A percentile compares a stretch with the other conserved stretches of the same genome.
phyloP scores from a whole-genome alignment of 202 grass and related monocot species.

The Panicum virgatum region DNA sequence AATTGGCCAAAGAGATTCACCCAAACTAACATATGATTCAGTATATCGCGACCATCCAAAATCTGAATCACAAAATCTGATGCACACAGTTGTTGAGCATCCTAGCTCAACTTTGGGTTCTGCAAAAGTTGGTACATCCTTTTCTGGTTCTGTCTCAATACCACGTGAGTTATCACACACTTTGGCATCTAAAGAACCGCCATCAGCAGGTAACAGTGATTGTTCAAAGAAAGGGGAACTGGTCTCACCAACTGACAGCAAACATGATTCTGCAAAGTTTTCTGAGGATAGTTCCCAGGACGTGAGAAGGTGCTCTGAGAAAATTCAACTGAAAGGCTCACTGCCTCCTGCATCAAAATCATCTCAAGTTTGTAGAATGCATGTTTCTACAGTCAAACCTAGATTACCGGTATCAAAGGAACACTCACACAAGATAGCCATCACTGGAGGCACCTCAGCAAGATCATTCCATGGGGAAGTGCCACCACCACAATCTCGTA shows the following conservation, averaged over 20 bases:
- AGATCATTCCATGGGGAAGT: slow-evolving; percentile 48
- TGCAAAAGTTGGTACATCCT: slow-evolving; percentile 60
- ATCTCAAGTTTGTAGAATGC: slow-evolving; percentile 61
- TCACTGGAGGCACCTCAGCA: slow-evolving; percentile 36
- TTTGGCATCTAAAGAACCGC: slow-evolving; percentile 36
- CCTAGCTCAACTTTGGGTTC: slow-evolving; percentile 37
- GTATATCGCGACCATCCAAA: slow-evolving; percentile 33
- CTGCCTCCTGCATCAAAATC: slow-evolving; percentile 56
- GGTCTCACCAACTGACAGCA: slow-evolving; percentile 36
- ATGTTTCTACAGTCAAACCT: slow-evolving; percentile 53
- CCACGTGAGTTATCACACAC: slow-evolving; percentile 45
- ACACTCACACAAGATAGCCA: slow-evolving; percentile 57
- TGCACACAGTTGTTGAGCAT: slow-evolving; percentile 28
- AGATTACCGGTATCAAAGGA: slow-evolving; percentile 61
- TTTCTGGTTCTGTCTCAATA: slow-evolving; percentile 45
- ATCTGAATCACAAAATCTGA: slow-evolving; percentile 37
- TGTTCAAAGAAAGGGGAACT: slow-evolving; percentile 49
- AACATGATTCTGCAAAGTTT: slow-evolving; percentile 39
- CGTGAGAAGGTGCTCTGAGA: slow-evolving; percentile 52
- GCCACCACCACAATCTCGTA: slow-evolving; percentile 55
- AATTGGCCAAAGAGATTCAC: slow-evolving; percentile 34
- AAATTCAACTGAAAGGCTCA: slow-evolving; percentile 61
- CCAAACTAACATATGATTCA: slow-evolving; percentile 43
- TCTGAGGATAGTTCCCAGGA: slow-evolving; percentile 55
- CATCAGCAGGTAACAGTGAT: slow-evolving; percentile 54